phyloP scores from a whole-genome alignment of 2,329 filamentous ascomycete genomes.

The Phoma sp. region DNA sequence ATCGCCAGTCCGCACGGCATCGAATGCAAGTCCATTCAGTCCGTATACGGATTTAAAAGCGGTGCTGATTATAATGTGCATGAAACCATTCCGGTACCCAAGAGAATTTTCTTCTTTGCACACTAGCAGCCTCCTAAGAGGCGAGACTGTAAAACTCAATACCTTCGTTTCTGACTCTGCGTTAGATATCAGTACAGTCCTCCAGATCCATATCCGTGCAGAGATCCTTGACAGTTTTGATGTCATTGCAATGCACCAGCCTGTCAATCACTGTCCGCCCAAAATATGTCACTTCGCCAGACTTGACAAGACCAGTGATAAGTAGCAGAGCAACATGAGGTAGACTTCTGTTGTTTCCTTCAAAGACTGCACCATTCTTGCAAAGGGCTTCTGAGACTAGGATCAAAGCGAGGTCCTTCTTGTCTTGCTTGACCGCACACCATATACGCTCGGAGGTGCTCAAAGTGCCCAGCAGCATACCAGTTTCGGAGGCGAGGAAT shows the following conservation, averaged over 20 bases:
- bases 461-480: neutral
- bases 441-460: neutral
- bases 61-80: no score
- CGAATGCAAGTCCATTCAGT: slow-evolving; percentile 7
- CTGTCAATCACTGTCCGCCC: neutral
- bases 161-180: neutral
- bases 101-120: no score
- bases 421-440: neutral
- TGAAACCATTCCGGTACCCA: no score
- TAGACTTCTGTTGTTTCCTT: neutral
- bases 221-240: neutral
- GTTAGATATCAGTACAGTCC: neutral
- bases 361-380: neutral
- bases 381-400: neutral
- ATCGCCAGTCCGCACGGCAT: slow-evolving; percentile 1
- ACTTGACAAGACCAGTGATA: neutral
- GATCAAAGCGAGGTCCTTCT: neutral
- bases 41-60: slow-evolving; percentile 11
- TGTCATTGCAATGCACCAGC: neutral
- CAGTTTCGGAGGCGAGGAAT: neutral
- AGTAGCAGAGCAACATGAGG: neutral
- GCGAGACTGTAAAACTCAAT: neutral
- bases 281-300: neutral
- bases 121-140: no score
- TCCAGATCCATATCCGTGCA: neutral